phyloP scores from a whole-genome alignment of 1,284 basidiomycete species.

The Rhodotorula sp. region DNA sequence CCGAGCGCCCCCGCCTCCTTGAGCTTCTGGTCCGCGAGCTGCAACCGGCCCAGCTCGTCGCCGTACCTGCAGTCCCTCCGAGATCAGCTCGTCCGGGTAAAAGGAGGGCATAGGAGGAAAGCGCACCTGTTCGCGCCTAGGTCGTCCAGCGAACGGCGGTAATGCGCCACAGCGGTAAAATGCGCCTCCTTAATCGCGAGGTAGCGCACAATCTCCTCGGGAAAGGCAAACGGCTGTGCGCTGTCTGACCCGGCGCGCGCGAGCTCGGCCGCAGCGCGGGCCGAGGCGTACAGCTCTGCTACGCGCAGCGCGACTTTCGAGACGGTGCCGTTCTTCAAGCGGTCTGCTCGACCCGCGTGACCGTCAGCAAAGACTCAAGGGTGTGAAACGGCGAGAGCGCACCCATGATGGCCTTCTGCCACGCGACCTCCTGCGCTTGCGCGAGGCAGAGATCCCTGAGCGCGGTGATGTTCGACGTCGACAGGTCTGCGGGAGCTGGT shows the following conservation, averaged over 20 bases:
- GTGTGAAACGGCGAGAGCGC: constrained; percentile 18
- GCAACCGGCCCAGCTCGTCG: constrained; percentile 73
- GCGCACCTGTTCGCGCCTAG: constrained; percentile 72
- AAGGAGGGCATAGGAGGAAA: background rate
- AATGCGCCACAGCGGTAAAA: constrained; percentile 88
- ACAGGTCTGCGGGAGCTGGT: constrained; percentile 63
- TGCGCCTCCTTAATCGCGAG: constrained; percentile 80
- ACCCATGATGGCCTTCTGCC: constrained; percentile 90
- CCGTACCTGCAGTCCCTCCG: constrained; percentile 66
- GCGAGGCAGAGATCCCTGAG: constrained; percentile 81
- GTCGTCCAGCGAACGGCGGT: constrained; percentile 85
- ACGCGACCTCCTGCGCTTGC: constrained; percentile 95
- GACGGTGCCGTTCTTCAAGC: constrained; percentile 79
- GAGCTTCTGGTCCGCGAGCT: constrained; percentile 66
- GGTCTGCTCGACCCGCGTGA: constrained; percentile 55
- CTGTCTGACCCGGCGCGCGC: background rate
- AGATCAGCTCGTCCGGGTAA: constrained; percentile 3
- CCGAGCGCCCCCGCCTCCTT: constrained; percentile 71
- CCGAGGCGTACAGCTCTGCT: constrained; percentile 66
- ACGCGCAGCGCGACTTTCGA: constrained; percentile 80
- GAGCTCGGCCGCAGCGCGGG: constrained; percentile 49
- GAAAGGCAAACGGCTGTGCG: background rate
- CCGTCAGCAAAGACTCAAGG: background rate
- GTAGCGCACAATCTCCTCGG: constrained; percentile 73
- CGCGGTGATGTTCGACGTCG: constrained; percentile 63